phyloP scores from a whole-genome alignment of 306 rosid genomes.

The Crataegus laevigata region DNA sequence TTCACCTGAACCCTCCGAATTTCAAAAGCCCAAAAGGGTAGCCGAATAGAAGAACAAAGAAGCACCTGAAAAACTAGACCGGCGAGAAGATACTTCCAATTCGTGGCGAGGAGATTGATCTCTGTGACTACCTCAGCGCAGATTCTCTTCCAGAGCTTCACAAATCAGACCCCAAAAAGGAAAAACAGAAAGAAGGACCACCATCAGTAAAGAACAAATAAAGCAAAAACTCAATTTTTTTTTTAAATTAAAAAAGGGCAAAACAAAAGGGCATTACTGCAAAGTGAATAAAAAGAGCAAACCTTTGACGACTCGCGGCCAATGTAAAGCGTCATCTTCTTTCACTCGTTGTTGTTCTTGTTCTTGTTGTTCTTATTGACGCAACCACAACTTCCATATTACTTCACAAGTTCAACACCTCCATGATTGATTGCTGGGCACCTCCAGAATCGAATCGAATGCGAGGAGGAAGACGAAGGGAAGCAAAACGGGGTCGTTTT shows the following conservation, averaged over 20 bases:
- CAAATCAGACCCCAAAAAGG: neutral
- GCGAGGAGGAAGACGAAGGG: neutral
- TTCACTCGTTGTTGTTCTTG: constrained; percentile 8
- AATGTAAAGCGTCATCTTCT: constrained; percentile 79
- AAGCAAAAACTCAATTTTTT: neutral
- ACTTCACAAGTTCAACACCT: constrained; percentile 62
- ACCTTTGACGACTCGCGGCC: constrained; percentile 98
- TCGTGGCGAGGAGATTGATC: constrained; percentile 64
- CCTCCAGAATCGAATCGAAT: neutral
- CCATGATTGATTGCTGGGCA: neutral
- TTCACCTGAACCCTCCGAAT: neutral
- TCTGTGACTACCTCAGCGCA: constrained; percentile 66
- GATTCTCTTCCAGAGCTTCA: constrained; percentile 81
- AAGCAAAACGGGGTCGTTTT: neutral
- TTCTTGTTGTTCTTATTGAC: constrained; percentile 14
- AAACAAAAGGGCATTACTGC: constrained; percentile 11
- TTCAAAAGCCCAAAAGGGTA: neutral
- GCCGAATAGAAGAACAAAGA: neutral
- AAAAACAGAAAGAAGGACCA: neutral
- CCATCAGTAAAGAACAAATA: constrained; percentile 8
- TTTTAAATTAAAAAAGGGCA: neutral
- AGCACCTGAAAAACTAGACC: constrained; percentile 77
- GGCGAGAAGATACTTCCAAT: constrained; percentile 84
- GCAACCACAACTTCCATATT: constrained; percentile 67
- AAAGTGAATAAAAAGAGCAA: neutral